Conservation (phyloP, 2,329 filamentous ascomycete species). For the Fusarium sp. region DNA sequence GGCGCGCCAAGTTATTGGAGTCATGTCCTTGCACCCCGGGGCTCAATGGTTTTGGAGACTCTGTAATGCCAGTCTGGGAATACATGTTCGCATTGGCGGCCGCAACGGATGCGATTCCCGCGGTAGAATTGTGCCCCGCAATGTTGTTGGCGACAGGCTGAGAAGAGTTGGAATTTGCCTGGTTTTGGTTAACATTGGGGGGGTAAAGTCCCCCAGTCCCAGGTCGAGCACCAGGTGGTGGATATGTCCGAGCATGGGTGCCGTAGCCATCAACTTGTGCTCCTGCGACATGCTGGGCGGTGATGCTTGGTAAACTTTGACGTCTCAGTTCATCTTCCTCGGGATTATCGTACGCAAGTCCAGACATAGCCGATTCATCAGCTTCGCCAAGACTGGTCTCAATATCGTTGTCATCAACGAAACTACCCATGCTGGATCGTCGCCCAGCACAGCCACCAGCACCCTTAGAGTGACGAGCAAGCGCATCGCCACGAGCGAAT, state of each 20-base stretch:
- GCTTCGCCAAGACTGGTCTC: slow-evolving; percentile 59
- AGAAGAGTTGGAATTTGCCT: slow-evolving; percentile 65
- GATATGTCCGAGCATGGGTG: slow-evolving; percentile 81
- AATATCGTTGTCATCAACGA: slow-evolving; percentile 80
- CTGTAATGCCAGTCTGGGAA: slow-evolving; percentile 78
- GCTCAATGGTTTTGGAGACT: slow-evolving; percentile 86
- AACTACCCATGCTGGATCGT: slow-evolving; percentile 84
- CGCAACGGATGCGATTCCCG: slow-evolving; percentile 60
- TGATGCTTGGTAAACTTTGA: slow-evolving; percentile 78
- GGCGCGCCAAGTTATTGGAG: slow-evolving; percentile 59
- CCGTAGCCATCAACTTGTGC: slow-evolving; percentile 59
- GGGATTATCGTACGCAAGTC: slow-evolving; percentile 64
- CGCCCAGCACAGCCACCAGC: slow-evolving; percentile 94
- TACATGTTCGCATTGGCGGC: slow-evolving; percentile 69
- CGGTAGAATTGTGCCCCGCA: slow-evolving; percentile 57
- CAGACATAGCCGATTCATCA: slow-evolving; percentile 68
- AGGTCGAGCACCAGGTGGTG: slow-evolving; percentile 68
- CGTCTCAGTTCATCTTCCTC: slow-evolving; percentile 72
- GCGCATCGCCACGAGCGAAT: slow-evolving; percentile 93
- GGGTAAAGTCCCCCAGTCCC: slow-evolving; percentile 68
- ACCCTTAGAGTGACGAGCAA: slow-evolving; percentile 95
- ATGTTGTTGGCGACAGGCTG: slow-evolving; percentile 58
- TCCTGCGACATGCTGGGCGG: slow-evolving; percentile 73
- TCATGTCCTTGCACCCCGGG: slow-evolving; percentile 68
- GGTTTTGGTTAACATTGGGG: slow-evolving; percentile 66